Evolutionary conservation across 2,329 filamentous ascomycete genomes (phyloP), one percentile per base, ranked within the genome.

Genomic region (Rutstroemia sp.): DNA sequence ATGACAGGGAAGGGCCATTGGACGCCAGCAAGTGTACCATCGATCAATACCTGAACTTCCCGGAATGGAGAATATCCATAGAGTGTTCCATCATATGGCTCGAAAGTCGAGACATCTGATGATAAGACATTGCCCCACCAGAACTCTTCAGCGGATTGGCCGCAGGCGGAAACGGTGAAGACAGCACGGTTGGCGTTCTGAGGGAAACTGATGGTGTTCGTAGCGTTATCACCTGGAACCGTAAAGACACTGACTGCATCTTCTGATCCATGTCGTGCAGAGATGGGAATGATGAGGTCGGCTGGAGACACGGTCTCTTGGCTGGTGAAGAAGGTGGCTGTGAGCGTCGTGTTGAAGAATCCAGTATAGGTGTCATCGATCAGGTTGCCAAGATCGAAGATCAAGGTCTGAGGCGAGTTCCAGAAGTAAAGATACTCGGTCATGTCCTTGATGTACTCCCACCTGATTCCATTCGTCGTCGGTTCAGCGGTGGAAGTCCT

Each of bases 401-500:
- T 89, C 56, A 94, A 66, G 3, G 80, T 91, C 67, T 92, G 88
- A 1, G 80, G 77, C 48, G 77, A 63, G 60, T 79, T 82, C 81
- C 89, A 91, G 12, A 94, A 65, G 4, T 80, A 76, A 16, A 86
- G 72, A 67, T 84, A 92, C 53, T 80, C 77, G 1, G 86, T 88
- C 81, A 91, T 83, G 67, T 95, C 88, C 70, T 92, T 94, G 54
- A 84, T 74, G 67, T 89, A 90, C 0, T 80, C 83, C 87, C 87
- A 92, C 46, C 78, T 73, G 60, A 94, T 91, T 6, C 88, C 89
- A 21, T 77, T 77, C 4, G 73, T 62, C 0, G 83, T 89, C 1
- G 89, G 88, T 72, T 95, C 87, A 4, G 89, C 87, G 1, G 89
- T 95, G 5, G 88, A 91, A 2, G 88, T 92, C 23, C 89, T 78